Conservation (phyloP, 2,329 filamentous ascomycete species). For the Beauveria bassiana region DNA sequence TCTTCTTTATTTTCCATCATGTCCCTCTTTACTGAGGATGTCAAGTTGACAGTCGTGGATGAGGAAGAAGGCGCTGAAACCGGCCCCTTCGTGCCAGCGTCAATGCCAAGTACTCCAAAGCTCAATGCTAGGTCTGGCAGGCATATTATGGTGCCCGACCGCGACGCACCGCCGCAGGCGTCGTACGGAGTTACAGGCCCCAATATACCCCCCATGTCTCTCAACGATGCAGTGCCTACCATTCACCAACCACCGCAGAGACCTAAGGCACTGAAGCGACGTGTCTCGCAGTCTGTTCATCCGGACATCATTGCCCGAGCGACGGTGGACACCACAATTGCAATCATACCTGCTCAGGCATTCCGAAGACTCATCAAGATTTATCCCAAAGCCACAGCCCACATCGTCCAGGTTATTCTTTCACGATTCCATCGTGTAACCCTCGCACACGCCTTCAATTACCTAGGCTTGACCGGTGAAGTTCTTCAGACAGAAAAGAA, state of each 20-base stretch:
- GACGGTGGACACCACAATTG: conserved; percentile 93
- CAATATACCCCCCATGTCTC: conserved; percentile 65
- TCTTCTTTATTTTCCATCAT: conserved; percentile 96
- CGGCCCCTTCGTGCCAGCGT: conserved; percentile 24
- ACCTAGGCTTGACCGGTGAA: conserved; percentile 84
- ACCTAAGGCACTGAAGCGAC: conserved; percentile 35
- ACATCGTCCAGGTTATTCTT: conserved; percentile 95
- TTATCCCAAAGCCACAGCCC: conserved; percentile 91
- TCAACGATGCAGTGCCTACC: conserved; percentile 43
- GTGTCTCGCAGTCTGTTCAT: conserved; percentile 68
- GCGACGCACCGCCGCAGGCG: background rate
- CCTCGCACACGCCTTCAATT: conserved; percentile 87
- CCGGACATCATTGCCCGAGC: conserved; percentile 96
- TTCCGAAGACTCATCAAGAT: conserved; percentile 87
- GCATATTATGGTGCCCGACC: conserved; percentile 1
- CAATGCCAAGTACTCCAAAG: conserved; percentile 33
- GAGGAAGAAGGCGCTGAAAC: conserved; percentile 34
- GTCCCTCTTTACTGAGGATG: conserved; percentile 92
- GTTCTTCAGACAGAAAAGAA: conserved; percentile 87
- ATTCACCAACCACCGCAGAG: conserved; percentile 21
- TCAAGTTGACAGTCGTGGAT: conserved; percentile 69
- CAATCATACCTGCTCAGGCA: conserved; percentile 93
- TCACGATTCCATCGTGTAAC: conserved; percentile 93
- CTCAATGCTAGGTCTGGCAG: conserved; percentile 21
- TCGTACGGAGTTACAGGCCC: conserved; percentile 23